Conservation (phyloP, 768 basidiomycete genomes). For the Dictyophora rubrovolvata region DNA sequence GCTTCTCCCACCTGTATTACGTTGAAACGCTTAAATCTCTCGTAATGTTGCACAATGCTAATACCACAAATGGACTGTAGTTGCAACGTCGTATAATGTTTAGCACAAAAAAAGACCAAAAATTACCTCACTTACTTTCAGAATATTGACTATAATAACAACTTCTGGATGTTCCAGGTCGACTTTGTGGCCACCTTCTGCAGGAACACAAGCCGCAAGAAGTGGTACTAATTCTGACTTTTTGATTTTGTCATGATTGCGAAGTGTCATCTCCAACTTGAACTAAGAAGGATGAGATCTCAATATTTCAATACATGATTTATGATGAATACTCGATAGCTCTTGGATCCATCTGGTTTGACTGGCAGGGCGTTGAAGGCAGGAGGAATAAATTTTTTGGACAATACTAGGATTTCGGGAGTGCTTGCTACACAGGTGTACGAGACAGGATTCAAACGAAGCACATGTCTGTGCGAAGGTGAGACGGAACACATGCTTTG, state of each 20-base stretch:
- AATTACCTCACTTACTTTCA: conserved; percentile 46
- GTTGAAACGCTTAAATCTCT: conserved; percentile 66
- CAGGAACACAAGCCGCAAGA: conserved; percentile 62
- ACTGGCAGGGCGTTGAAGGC: conserved; percentile 31
- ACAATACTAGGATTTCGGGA: conserved; percentile 57
- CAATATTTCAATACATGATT: conserved; percentile 11
- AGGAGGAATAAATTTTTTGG: conserved; percentile 39
- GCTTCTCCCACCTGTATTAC: conserved; percentile 59
- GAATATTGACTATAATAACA: conserved; percentile 72
- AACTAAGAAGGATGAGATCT: conserved; percentile 36
- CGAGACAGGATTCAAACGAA: conserved; percentile 63
- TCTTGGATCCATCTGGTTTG: conserved; percentile 27
- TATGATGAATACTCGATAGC: conserved; percentile 35
- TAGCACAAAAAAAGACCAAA: not conserved
- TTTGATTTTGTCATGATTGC: conserved; percentile 65
- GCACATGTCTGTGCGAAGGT: conserved; percentile 41
- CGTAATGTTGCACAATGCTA: conserved; percentile 64
- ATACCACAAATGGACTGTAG: conserved; percentile 49
- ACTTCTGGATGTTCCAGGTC: conserved; percentile 58
- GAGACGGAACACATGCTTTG: not conserved
- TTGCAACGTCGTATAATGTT: not conserved
- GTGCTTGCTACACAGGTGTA: conserved; percentile 58
- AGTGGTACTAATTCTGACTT: conserved; percentile 53
- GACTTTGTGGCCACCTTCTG: conserved; percentile 43
- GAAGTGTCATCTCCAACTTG: conserved; percentile 66